Base-by-base conservation (phyloP, 1,139 yeast genomes). In the Suhomyces kunorum region DNA sequence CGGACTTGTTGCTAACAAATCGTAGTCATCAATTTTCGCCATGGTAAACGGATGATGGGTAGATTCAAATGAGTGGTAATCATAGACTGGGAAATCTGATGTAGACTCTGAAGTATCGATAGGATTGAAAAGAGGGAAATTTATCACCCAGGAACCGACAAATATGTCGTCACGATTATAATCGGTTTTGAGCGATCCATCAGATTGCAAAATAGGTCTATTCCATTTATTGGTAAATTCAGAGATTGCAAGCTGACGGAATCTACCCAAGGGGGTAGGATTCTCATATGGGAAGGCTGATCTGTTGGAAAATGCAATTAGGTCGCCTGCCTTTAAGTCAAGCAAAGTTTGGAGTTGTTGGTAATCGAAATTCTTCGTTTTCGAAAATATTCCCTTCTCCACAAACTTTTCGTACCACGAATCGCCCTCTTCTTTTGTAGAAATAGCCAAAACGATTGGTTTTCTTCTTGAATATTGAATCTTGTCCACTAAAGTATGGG, bases 21-120 rank as follows among this genome's bases (percentile, higher is more conserved):
- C 78, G 52, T 84, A 84, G 55, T 89, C 96, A 17, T 76, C 80
- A 1, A 79, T 54, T 34, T 82, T 76, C 1, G 84, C 87, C 98
- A 92, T 92, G 0, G 98, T 92, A 63, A 92, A 92, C 6, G 98
- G 98, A 59, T 92, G 98, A 58, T 92, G 98, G 0, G 97, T 90
- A 0, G 98, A 78, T 37, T 77, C 81, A 38, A 71, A 73, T 5
- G 59, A 54, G 1, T 55, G 42, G 26, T 53, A 58, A 50, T 80
- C 76, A 56, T 87, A 90, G 1, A 42, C 48, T 2, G 98, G 97
- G 53, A 80, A 88, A 2, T 58, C 65, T 6, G 44, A 49, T 8
- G 55, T 64, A 3, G 46, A 32, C 1, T 28, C 43, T 3, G 45
- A 18, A 2, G 43, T 41, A 42, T 81, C 89, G 2, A 64, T 55